Evolutionary conservation across 257 asterid species (phyloP), one percentile per base, ranked within the genome.

Genomic region (Leptodermis oblonga): DNA sequence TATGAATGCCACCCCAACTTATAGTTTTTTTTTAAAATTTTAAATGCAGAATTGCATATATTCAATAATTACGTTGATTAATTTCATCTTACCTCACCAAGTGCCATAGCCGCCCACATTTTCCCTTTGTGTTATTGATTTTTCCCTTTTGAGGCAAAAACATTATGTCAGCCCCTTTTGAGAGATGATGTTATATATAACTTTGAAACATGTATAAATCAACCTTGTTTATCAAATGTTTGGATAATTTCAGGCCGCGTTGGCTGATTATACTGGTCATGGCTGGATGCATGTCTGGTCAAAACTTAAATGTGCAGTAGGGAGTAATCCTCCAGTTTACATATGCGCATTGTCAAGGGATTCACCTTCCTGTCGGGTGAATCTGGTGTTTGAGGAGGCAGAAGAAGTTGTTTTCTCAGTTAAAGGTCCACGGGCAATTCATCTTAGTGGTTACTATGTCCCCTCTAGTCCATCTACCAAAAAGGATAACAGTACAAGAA

Each of bases 281-380:
- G 12, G 5, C 0, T 46, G 18, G 43, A 8, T 30, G 4, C 18
- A 1, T 15, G 26, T 31, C 20, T 45, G 58, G 31, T 45, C 70
- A 8, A 66, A n/a, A 18, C 70, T 66, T 17, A 13, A 46, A 51
- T 66, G 70, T 66, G 28, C 31, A 26, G 30, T 48, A 33, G 70
- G 70, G 18, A 66, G 59, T 66, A 66, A 48, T 45, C 70, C 70
- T 45, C 70, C 70, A 17, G n/a, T 66, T 3, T 46, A 12, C 59
- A 20, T 66, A 28, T 66, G 70, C 25, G 18, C 70, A 6, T 20
- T 66, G 46, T 45, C 70, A 46, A 66, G 48, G 28, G 59, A 14
- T 4, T 10, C 23, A 33, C 59, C 70, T 14, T 28, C 12, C 45
- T 23, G 59, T 48, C 39, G 25, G 31, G 12, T 66, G 31, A 37